A percentile compares a stretch with the other conserved stretches of the same genome.
Evolutionary conservation across 371 early-diverging fungal species (phyloP).

Genomic region (Fennellomyces sp.): DNA sequence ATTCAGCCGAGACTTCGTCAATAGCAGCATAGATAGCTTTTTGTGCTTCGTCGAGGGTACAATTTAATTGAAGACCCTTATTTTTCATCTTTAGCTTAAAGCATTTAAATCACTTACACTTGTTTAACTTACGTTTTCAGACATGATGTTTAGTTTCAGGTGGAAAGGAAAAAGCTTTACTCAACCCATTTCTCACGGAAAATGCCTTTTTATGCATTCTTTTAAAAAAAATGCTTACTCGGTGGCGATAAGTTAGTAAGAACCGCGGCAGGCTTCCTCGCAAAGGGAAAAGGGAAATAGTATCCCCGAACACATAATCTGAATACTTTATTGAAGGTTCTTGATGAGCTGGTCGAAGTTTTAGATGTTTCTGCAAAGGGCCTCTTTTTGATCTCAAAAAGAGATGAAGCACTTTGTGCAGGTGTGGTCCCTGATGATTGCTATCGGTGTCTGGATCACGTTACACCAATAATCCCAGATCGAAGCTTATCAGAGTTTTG

Average conservation of each 20-base stretch:
- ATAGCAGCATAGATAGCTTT: conserved; percentile 38
- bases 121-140: background rate
- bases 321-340: too few relatives aligned
- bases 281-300: too few relatives aligned
- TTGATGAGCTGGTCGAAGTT: too few relatives aligned
- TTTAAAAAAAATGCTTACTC: conserved; percentile 1
- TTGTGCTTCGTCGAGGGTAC: background rate
- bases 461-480: too few relatives aligned
- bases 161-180: background rate
- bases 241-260: conserved; percentile 6
- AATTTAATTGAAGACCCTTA: background rate
- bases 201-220: background rate
- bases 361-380: too few relatives aligned
- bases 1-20: conserved; percentile 37
- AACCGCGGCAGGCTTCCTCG: too few relatives aligned
- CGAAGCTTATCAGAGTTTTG: too few relatives aligned
- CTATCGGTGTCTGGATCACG: too few relatives aligned
- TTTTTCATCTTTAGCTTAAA: background rate
- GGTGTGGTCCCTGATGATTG: too few relatives aligned
- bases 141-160: background rate
- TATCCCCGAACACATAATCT: too few relatives aligned
- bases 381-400: too few relatives aligned
- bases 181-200: background rate
- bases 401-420: too few relatives aligned
- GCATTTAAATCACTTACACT: background rate